A percentile compares a stretch with the other conserved stretches of the same genome.
These are phyloP conservation scores for Cochlearia excelsa DNA, from an alignment of 345 rosid genomes.

Conservation along the genomic window DNA sequence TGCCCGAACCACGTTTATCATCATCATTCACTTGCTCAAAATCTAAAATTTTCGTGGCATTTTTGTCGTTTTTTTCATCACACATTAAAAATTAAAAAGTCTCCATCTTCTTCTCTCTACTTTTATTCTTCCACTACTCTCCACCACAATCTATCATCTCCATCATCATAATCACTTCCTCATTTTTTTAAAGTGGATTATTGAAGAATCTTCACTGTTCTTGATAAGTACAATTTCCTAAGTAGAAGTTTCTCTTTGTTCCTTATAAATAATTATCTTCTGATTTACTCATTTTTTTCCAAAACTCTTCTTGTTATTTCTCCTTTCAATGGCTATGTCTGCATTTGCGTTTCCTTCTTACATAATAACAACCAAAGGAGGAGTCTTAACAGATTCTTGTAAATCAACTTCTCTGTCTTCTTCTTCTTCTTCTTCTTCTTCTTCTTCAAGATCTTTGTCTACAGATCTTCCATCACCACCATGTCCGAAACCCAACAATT, in stretches of 20 bases:
- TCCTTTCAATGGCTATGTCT: slow-evolving; percentile 56
- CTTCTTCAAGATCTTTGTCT: slow-evolving; percentile 24
- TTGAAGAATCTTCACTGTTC: too few relatives aligned
- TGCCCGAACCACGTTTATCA: too few relatives aligned
- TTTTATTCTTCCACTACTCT: slow-evolving; percentile 11
- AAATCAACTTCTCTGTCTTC: slow-evolving; percentile 42
- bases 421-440: slow-evolving; percentile 38
- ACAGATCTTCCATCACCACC: slow-evolving; percentile 48
- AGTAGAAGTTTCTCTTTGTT: too few relatives aligned
- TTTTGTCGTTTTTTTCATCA: slow-evolving; percentile 26
- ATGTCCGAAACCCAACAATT: slow-evolving; percentile 39
- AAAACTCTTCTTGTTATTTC: neutral
- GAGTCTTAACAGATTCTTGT: slow-evolving; percentile 41
- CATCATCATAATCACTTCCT: slow-evolving; percentile 6
- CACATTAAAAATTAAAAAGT: neutral
- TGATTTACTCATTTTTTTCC: neutral
- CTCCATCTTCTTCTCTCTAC: slow-evolving; percentile 2
- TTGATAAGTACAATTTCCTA: too few relatives aligned
- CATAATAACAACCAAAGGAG: slow-evolving; percentile 26
- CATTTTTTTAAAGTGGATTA: neutral
- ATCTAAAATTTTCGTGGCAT: neutral
- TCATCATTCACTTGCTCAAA: too few relatives aligned
- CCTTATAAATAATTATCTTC: too few relatives aligned
- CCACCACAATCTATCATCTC: slow-evolving; percentile 4
- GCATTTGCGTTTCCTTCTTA: slow-evolving; percentile 63